These are phyloP conservation scores for Pythium biforme DNA, from an alignment of 352 stramenopile species.

Conservation along the genomic window DNA sequence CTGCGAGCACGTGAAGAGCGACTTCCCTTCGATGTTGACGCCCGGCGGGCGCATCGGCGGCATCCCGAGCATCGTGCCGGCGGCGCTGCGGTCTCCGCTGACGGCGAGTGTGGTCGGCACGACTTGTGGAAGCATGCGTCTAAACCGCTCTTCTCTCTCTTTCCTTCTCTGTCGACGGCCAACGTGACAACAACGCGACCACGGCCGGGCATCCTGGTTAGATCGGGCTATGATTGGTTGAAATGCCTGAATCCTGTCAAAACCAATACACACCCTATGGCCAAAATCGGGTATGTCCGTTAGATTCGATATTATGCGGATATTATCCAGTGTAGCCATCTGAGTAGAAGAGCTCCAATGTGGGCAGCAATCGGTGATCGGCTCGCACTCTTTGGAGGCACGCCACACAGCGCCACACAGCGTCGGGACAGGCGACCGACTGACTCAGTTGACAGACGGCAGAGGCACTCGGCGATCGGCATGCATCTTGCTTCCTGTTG, in stretches of 20 bases:
- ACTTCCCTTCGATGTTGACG: slow-evolving; percentile 70
- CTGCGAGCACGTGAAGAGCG: slow-evolving; percentile 72
- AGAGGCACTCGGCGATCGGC: not conserved
- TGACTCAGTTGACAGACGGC: no score
- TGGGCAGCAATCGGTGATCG: no score
- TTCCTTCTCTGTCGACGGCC: not conserved
- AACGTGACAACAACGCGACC: not conserved
- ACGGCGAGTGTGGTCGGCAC: slow-evolving; percentile 7
- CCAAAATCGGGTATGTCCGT: not conserved
- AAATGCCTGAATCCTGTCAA: slow-evolving; percentile 1
- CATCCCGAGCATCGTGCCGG: slow-evolving; percentile 14
- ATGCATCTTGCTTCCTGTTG: not conserved
- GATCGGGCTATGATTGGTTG: slow-evolving; percentile 5
- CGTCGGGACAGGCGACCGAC: no score
- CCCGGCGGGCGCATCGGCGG: slow-evolving; percentile 22
- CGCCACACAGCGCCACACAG: no score
- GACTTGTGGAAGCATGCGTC: slow-evolving; percentile 20
- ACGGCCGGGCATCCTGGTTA: slow-evolving; percentile 6
- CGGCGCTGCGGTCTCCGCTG: slow-evolving; percentile 7
- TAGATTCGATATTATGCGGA: not conserved
- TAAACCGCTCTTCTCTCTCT: not conserved
- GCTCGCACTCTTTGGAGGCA: no score
- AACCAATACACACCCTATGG: not conserved
- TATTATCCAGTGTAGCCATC: slow-evolving; percentile 17
- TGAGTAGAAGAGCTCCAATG: slow-evolving; percentile 3